Conservation (phyloP, 2,329 filamentous ascomycete species). For the Biscogniauxia sp. region DNA sequence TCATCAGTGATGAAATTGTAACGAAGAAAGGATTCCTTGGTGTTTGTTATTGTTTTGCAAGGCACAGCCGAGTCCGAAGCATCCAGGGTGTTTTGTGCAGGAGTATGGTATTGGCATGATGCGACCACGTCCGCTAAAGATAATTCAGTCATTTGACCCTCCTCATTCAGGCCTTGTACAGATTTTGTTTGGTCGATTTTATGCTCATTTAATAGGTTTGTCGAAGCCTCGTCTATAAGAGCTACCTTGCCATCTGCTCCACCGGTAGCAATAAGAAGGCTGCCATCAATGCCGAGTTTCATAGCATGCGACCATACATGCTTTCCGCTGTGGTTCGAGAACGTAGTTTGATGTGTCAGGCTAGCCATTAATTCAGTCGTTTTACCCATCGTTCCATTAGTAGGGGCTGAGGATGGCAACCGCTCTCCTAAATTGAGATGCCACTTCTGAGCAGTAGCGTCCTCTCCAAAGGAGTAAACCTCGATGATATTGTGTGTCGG, state of each 20-base stretch:
- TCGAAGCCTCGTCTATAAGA: conserved; percentile 35
- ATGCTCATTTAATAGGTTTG: background rate
- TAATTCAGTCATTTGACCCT: conserved; percentile 14
- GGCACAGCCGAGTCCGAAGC: conserved; percentile 6
- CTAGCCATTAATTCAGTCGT: conserved; percentile 16
- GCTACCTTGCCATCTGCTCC: conserved; percentile 77
- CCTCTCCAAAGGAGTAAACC: conserved; percentile 81
- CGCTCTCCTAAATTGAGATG: conserved; percentile 42
- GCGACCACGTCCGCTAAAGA: conserved; percentile 21
- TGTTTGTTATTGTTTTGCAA: conserved; percentile 31
- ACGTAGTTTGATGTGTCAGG: conserved; percentile 53
- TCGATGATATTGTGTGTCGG: conserved; percentile 35
- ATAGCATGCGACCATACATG: conserved; percentile 78
- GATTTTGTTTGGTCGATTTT: background rate
- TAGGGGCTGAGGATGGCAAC: background rate
- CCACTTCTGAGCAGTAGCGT: conserved; percentile 76
- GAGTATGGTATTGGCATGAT: conserved; percentile 12
- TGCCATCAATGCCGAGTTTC: conserved; percentile 28
- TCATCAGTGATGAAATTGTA: conserved; percentile 61
- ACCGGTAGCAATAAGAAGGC: conserved; percentile 63
- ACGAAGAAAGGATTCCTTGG: conserved; percentile 51
- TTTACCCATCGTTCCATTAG: background rate
- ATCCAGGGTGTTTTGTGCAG: conserved; percentile 4
- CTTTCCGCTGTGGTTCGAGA: conserved; percentile 75
- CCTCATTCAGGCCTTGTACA: background rate